phyloP scores from a whole-genome alignment of 2,329 filamentous ascomycete genomes.

The Penicillium sp. region DNA sequence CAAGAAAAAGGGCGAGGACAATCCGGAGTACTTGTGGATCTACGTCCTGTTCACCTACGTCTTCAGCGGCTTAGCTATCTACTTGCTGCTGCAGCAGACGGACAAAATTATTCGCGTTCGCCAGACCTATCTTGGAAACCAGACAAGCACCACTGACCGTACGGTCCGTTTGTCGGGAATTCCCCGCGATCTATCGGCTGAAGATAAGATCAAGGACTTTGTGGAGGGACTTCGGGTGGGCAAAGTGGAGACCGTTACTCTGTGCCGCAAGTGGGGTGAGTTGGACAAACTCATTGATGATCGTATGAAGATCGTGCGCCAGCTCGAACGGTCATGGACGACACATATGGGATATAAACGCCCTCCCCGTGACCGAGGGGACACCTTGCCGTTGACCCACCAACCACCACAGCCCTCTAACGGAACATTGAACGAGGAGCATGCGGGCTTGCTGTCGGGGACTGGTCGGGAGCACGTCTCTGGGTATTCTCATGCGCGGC shows the following conservation, averaged over 20 bases:
- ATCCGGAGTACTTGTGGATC: constrained; percentile 73
- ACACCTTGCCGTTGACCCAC: constrained; percentile 50
- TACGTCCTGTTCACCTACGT: constrained; percentile 94
- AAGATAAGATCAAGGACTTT: constrained; percentile 78
- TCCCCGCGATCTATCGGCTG: constrained; percentile 72
- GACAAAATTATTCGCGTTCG: constrained; percentile 78
- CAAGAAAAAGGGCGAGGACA: constrained; percentile 37
- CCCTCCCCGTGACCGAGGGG: constrained; percentile 43
- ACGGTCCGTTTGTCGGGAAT: constrained; percentile 91
- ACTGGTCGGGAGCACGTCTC: constrained; percentile 42
- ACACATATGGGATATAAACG: constrained; percentile 64
- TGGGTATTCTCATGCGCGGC: constrained; percentile 52
- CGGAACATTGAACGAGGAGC: constrained; percentile 44
- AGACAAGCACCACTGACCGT: constrained; percentile 92
- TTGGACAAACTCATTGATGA: constrained; percentile 72
- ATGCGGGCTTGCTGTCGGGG: constrained; percentile 57
- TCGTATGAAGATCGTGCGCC: constrained; percentile 63
- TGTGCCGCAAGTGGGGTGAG: constrained; percentile 83
- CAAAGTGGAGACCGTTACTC: constrained; percentile 78
- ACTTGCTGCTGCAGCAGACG: constrained; percentile 79
- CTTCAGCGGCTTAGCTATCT: constrained; percentile 78
- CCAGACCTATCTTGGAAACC: constrained; percentile 87
- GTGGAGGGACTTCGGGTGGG: constrained; percentile 87
- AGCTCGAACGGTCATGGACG: constrained; percentile 81
- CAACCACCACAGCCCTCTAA: constrained; percentile 41